phyloP scores from a whole-genome alignment of 2,329 filamentous ascomycete species.

The Arthrobotrys iridis region DNA sequence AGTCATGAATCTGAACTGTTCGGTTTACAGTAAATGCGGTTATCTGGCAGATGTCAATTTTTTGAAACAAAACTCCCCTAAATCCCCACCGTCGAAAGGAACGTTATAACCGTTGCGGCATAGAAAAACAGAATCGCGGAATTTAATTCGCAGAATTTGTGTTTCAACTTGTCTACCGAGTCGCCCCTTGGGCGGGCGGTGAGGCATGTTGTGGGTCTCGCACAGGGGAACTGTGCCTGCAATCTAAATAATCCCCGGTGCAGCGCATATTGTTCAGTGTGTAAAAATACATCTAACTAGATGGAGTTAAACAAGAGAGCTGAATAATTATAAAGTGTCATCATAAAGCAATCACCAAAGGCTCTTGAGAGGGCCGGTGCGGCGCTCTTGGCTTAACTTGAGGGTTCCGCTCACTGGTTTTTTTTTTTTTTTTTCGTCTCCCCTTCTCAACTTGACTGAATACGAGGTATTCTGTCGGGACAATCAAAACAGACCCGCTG shows the following conservation, averaged over 20 bases:
- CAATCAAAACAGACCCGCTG: background rate
- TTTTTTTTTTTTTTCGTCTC: no score
- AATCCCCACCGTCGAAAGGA: constrained; percentile 28
- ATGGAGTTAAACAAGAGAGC: background rate
- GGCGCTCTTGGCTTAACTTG: no score
- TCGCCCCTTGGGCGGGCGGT: background rate
- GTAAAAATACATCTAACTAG: background rate
- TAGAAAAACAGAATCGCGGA: no score
- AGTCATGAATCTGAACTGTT: constrained; percentile 24
- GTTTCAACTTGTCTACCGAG: constrained; percentile 33
- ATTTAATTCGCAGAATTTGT: background rate
- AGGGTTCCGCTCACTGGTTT: background rate
- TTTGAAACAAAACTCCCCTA: constrained; percentile 10
- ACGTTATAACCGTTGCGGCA: constrained; percentile 47
- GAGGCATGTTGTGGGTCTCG: constrained; percentile 17
- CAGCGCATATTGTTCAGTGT: background rate
- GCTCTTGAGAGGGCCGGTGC: background rate
- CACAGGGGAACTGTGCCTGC: constrained; percentile 32
- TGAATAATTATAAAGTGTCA: background rate
- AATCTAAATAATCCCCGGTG: constrained; percentile 43
- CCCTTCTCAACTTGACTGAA: constrained; percentile 2
- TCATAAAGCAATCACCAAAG: background rate
- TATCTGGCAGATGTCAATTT: constrained; percentile 48
- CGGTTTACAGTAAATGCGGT: constrained; percentile 21
- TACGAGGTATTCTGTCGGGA: constrained; percentile 2